Conservation (phyloP, 352 stramenopile genomes). For the Phytophthora agathidicida region DNA sequence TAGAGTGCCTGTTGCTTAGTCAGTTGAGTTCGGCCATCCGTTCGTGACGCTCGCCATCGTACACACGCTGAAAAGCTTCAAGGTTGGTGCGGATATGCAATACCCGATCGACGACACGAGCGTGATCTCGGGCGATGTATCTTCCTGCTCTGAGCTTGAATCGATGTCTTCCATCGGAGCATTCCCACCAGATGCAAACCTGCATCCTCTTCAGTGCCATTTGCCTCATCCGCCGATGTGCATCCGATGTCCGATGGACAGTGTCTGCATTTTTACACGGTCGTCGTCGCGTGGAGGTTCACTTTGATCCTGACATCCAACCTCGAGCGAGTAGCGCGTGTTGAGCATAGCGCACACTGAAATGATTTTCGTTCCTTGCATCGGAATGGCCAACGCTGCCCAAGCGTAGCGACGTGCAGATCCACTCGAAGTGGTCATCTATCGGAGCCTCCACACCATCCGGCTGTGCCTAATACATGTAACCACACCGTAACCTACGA, state of each 20-base stretch:
- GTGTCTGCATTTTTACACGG: too few species aligned
- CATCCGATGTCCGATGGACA: neutral
- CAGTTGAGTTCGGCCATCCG: slow-evolving; percentile 9
- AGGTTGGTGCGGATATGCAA: slow-evolving; percentile 1
- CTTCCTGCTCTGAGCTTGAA: slow-evolving; percentile 2
- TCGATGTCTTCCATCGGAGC: slow-evolving; percentile 3
- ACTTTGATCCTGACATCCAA: slow-evolving; percentile 1
- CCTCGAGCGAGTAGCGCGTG: slow-evolving; percentile 1
- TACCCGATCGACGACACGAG: slow-evolving; percentile 13
- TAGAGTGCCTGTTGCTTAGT: slow-evolving; percentile 10
- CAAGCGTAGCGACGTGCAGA: neutral
- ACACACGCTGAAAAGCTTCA: slow-evolving; percentile 25
- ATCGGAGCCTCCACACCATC: neutral
- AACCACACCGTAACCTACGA: neutral
- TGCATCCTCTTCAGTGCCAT: slow-evolving; percentile 20
- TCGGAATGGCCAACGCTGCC: too few species aligned
- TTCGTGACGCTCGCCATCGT: slow-evolving; percentile 10
- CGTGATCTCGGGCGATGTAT: slow-evolving; percentile 1
- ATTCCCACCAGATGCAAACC: slow-evolving; percentile 15
- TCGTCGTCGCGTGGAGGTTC: slow-evolving; percentile 3
- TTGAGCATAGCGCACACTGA: slow-evolving; percentile 5
- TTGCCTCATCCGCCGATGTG: slow-evolving; percentile 20
- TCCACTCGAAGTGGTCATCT: neutral
- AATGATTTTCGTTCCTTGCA: slow-evolving; percentile 18
- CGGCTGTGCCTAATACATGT: neutral